Base-by-base conservation (phyloP, 805 yeast genomes). In the Ogataea salicorniae region DNA sequence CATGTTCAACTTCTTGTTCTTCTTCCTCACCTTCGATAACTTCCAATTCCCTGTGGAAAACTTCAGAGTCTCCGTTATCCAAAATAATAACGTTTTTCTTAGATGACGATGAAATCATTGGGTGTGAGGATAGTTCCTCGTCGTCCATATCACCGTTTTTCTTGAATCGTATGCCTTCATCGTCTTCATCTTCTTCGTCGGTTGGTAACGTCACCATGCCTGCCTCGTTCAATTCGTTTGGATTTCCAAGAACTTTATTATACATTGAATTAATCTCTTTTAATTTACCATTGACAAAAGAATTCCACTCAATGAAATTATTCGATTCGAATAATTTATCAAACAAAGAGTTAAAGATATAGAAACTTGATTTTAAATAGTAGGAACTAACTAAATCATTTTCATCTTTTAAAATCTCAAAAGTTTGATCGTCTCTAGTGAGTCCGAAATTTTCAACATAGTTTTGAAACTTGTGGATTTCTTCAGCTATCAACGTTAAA, bases 161-260 rank as follows among this genome's bases (percentile, higher is more conserved):
- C 15, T 43, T 41, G 6, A 35, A 46, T 16, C 17, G 40, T 1
- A 37, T 9, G 3, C 49, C 61, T 6, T 47, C 56, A 5, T 42
- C 46, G 7, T 52, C 60, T 6, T 51, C 65, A 23, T 58, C 64
- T 3, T 61, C 63, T 20, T 55, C 58, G 13, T 51, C 49, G n/a
- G 55, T 51, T 45, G 53, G 48, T 15, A 49, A 56, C 38, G 42
- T 63, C 63, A 36, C 46, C 58, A 39, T 17, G 6, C 37, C 42
- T 11, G 54, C 45, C 17, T 55, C 55, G 38, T 43, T 53, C 23
- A 51, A 46, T 34, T 65, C 69, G 37, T 62, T 65, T 7, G 68
- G 68, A 46, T 80, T 77, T 4, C 83, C 84, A 31, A 79, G 61
- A 3, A 79, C 81, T 26, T 76, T 80, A 59, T 77, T 79, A 56